phyloP scores from a whole-genome alignment of 352 stramenopile genomes.

The Albugo candida region DNA sequence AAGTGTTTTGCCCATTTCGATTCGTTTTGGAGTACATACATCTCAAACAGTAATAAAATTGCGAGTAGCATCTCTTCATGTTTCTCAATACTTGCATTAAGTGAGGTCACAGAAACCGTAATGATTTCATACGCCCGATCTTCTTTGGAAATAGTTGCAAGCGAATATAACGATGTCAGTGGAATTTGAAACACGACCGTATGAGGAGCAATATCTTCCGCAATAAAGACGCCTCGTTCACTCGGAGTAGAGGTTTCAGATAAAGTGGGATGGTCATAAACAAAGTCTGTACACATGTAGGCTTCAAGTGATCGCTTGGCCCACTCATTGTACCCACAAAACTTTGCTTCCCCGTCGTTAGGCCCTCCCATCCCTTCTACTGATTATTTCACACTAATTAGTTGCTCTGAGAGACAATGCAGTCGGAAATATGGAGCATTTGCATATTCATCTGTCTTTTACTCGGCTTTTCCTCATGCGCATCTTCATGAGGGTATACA shows the following conservation, averaged over 20 bases:
- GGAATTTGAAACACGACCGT: slow-evolving; percentile 47
- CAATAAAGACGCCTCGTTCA: slow-evolving; percentile 47
- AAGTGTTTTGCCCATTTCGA: slow-evolving; percentile 54
- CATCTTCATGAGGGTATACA: too few relatives aligned
- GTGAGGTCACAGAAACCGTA: background rate
- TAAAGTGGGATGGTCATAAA: slow-evolving; percentile 38
- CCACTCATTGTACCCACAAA: slow-evolving; percentile 55
- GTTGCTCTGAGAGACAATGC: too few relatives aligned
- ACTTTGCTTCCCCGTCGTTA: background rate
- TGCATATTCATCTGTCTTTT: too few relatives aligned
- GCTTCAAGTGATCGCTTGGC: slow-evolving; percentile 27
- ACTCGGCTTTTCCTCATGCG: too few relatives aligned
- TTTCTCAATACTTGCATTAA: slow-evolving; percentile 7
- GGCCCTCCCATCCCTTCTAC: too few relatives aligned
- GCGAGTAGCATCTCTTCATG: slow-evolving; percentile 47
- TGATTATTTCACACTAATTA: too few relatives aligned
- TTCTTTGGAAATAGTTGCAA: slow-evolving; percentile 2
- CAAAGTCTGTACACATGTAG: slow-evolving; percentile 49
- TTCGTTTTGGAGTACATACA: slow-evolving; percentile 16
- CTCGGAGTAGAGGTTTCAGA: slow-evolving; percentile 4
- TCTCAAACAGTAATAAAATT: slow-evolving; percentile 52
- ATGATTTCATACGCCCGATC: too few relatives aligned
- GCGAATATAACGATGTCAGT: slow-evolving; percentile 30
- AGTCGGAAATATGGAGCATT: too few relatives aligned
- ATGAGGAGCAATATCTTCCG: slow-evolving; percentile 57